Conservation (phyloP, 2,329 filamentous ascomycete genomes). For the Talaromyces sp. region DNA sequence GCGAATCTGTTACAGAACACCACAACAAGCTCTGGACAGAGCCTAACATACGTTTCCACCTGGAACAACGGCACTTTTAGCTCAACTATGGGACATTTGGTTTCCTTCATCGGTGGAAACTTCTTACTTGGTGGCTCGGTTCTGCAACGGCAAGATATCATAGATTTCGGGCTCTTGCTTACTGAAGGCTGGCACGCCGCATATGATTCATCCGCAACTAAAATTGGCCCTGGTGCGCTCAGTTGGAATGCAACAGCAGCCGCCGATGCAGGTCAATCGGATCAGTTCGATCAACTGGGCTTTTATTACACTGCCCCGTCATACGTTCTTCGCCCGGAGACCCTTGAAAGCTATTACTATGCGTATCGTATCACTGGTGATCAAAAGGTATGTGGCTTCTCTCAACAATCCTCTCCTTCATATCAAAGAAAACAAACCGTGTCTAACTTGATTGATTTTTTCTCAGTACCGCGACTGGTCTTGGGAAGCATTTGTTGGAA, state of each 20-base stretch:
- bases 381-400: conserved; percentile 35
- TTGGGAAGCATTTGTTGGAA: conserved; percentile 69
- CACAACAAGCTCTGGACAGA: conserved; percentile 60
- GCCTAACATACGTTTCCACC: conserved; percentile 63
- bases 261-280: conserved; percentile 39
- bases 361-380: conserved; percentile 75
- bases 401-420: neutral
- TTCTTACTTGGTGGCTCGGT: conserved; percentile 78
- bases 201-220: conserved; percentile 61
- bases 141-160: conserved; percentile 61
- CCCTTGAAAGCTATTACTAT: conserved; percentile 80
- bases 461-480: conserved; percentile 71
- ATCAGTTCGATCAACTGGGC: conserved; percentile 61
- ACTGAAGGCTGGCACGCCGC: conserved; percentile 68
- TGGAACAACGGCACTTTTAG: conserved; percentile 33
- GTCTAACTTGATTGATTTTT: neutral
- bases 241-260: conserved; percentile 52
- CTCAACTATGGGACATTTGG: conserved; percentile 45
- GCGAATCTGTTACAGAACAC: conserved; percentile 49
- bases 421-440: too few species aligned
- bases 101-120: conserved; percentile 78
- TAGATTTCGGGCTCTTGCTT: conserved; percentile 67
- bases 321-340: conserved; percentile 73
- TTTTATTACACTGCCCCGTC: conserved; percentile 60
- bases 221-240: conserved; percentile 72